phyloP scores from a whole-genome alignment of 176 grass and related monocot species.

The Stipa capillata region DNA sequence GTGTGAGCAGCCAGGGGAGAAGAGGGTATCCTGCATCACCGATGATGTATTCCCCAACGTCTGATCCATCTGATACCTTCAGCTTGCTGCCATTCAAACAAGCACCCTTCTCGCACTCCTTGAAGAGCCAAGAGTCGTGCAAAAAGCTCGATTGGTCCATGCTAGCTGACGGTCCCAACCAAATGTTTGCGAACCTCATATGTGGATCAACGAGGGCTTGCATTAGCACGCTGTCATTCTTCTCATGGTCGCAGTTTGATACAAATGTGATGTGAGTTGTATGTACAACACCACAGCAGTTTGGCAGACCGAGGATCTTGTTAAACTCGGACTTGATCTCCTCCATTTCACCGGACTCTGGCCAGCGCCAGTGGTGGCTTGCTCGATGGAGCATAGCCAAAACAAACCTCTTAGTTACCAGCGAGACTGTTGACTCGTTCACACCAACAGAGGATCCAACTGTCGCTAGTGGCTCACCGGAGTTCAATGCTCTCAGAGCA shows the following conservation, averaged over 20 bases:
- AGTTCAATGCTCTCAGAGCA: conserved; percentile 44
- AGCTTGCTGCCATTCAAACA: no score
- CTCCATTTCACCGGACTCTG: conserved; percentile 29
- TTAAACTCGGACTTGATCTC: conserved; percentile 42
- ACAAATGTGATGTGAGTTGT: conserved; percentile 27
- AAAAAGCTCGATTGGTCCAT: no score
- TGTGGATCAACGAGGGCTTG: conserved; percentile 41
- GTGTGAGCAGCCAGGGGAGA: conserved; percentile 53
- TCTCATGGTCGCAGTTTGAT: no score
- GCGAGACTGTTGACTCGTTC: conserved; percentile 49
- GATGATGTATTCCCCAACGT: no score
- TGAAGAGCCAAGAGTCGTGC: no score
- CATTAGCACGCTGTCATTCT: conserved; percentile 33
- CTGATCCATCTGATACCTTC: no score
- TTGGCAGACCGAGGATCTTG: conserved; percentile 43
- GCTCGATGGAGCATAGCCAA: conserved; percentile 44
- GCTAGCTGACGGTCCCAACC: no score
- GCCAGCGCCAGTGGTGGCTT: conserved; percentile 43
- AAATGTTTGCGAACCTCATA: no score
- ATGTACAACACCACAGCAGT: conserved; percentile 61
- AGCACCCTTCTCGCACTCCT: no score
- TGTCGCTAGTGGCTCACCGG: conserved; percentile 45
- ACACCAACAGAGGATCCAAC: conserved; percentile 42
- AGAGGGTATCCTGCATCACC: conserved; percentile 51
- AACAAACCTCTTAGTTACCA: conserved; percentile 54